Percentiles rank a stretch among this genome's conserved stretches.
Evolutionary conservation across 306 rosid species (phyloP).

Genomic region (Quercus alba): DNA sequence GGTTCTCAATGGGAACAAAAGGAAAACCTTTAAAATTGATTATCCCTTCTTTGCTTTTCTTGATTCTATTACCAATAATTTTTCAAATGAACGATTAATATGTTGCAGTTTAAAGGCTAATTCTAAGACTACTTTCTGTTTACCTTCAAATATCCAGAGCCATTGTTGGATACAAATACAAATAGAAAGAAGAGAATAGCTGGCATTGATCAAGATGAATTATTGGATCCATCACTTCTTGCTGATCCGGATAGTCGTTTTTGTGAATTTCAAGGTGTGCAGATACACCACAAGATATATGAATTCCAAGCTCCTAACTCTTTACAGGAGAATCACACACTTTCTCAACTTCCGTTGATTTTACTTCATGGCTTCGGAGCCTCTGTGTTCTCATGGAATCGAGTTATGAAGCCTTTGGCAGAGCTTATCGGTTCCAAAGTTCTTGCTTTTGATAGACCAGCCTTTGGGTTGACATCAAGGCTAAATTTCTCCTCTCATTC

Average conservation of each 20-base stretch:
- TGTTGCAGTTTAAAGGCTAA: constrained; percentile 9
- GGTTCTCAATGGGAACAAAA: not conserved
- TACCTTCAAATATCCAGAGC: constrained; percentile 39
- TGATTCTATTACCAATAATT: not conserved
- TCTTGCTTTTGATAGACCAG: constrained; percentile 96
- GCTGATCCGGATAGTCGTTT: constrained; percentile 89
- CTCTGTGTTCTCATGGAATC: constrained; percentile 83
- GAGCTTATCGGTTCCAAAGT: constrained; percentile 64
- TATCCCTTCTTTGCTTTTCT: not conserved
- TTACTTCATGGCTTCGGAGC: constrained; percentile 94
- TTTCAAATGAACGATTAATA: not conserved
- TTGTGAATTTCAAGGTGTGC: constrained; percentile 75
- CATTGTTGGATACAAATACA: constrained; percentile 42
- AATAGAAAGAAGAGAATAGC: constrained; percentile 57
- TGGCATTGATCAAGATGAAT: constrained; percentile 82
- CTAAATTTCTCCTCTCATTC: constrained; percentile 25
- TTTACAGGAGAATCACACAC: constrained; percentile 33
- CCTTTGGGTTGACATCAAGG: constrained; percentile 93
- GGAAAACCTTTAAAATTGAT: not conserved
- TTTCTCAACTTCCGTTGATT: constrained; percentile 49
- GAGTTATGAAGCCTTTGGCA: constrained; percentile 77
- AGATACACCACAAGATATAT: constrained; percentile 77
- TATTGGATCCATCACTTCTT: constrained; percentile 62
- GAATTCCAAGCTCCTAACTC: constrained; percentile 37
- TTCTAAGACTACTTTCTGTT: constrained; percentile 4